phyloP scores from a whole-genome alignment of 2,329 filamentous ascomycete species.

The Diaporthe capsici region DNA sequence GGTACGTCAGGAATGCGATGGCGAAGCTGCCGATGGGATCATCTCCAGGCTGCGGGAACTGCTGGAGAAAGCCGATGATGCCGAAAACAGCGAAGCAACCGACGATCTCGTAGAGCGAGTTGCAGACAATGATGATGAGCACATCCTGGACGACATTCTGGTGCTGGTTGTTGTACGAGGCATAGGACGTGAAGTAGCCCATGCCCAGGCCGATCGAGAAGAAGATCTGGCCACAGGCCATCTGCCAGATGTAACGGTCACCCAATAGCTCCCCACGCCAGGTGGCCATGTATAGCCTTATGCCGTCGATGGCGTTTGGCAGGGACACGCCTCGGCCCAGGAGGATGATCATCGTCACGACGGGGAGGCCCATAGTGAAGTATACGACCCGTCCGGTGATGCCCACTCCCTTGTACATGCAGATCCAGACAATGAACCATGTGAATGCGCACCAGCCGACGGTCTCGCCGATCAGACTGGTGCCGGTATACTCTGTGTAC shows the following conservation, averaged over 20 bases:
- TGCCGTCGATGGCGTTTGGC: neutral
- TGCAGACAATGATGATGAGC: neutral
- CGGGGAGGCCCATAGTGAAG: conserved; percentile 13
- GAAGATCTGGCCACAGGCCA: conserved; percentile 10
- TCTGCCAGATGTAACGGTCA: conserved; percentile 10
- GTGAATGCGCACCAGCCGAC: conserved; percentile 17
- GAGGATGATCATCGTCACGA: neutral
- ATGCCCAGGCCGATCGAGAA: conserved; percentile 14
- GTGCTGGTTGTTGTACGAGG: conserved; percentile 20
- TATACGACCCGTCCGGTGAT: conserved; percentile 1
- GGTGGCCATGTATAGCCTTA: conserved; percentile 6
- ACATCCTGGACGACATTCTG: conserved; percentile 8
- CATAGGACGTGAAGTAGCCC: conserved; percentile 16
- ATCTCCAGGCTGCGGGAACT: conserved; percentile 12
- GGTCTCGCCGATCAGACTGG: neutral
- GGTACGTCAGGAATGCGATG: conserved; percentile 9
- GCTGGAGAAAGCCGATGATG: neutral
- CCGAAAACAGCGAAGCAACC: conserved; percentile 6
- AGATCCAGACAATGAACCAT: neutral
- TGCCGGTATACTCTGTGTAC: neutral
- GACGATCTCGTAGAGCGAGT: conserved; percentile 20
- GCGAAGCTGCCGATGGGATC: neutral
- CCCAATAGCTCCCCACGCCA: neutral
- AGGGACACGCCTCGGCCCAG: neutral
- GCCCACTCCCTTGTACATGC: conserved; percentile 5